phyloP scores from a whole-genome alignment of 495 filamentous ascomycete genomes.

The Xylaria castorea region DNA sequence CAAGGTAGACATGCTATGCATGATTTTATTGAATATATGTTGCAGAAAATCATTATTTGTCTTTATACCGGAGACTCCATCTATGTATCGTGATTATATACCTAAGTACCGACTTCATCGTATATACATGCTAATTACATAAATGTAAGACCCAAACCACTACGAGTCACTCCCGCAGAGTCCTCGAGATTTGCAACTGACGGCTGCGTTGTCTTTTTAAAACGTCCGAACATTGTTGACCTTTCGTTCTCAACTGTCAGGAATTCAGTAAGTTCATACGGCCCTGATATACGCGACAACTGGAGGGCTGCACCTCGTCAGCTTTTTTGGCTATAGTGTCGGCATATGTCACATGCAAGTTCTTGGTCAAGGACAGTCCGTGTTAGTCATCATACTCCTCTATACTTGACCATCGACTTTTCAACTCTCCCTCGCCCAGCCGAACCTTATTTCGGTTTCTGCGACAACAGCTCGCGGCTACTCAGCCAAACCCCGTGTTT shows the following conservation, averaged over 20 bases:
- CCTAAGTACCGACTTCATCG: neutral
- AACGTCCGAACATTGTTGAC: neutral
- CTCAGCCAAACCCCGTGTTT: neutral
- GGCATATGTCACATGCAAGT: neutral
- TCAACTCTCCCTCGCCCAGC: neutral
- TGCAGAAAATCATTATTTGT: neutral
- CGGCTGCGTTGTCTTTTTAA: neutral
- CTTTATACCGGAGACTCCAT: neutral
- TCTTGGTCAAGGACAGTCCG: neutral
- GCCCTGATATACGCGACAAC: neutral
- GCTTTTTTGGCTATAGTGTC: neutral
- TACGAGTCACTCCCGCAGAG: neutral
- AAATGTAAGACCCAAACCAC: neutral
- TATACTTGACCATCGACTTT: neutral
- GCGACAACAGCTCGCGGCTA: neutral
- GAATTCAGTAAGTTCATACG: too few species aligned
- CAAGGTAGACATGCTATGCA: neutral
- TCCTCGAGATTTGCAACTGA: neutral
- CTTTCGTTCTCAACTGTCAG: too few species aligned
- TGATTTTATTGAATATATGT: neutral
- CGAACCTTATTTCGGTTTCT: neutral
- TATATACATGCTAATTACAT: neutral
- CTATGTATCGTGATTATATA: neutral
- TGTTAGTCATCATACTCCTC: neutral
- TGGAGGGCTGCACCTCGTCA: too few species aligned